Evolutionary conservation across 768 basidiomycete species (phyloP).

Genomic region (Termitomyces sp.): DNA sequence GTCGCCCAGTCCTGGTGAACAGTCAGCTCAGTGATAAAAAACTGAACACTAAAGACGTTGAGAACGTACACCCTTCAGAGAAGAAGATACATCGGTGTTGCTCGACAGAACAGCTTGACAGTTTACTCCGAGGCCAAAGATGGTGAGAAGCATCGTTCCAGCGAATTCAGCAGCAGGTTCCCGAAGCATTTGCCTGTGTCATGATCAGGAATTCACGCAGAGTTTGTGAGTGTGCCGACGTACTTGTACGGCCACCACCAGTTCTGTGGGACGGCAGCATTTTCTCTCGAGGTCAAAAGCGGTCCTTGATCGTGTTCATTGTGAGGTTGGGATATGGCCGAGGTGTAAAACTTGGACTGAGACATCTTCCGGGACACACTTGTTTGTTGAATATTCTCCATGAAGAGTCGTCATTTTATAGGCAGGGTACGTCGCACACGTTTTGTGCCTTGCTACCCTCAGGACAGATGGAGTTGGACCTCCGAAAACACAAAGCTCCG

Average conservation of each 20-base stretch:
- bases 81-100: conserved; percentile 31
- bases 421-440: neutral
- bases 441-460: neutral
- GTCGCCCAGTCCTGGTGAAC: conserved; percentile 32
- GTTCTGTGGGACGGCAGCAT: neutral
- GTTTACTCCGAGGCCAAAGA: conserved; percentile 44
- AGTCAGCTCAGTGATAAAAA: neutral
- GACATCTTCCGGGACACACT: neutral
- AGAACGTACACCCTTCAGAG: conserved; percentile 41
- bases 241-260: conserved; percentile 26
- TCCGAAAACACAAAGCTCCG: neutral
- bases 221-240: neutral
- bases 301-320: neutral
- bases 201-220: neutral
- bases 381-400: neutral
- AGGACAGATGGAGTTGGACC: too few species aligned
- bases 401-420: neutral
- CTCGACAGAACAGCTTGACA: conserved; percentile 47
- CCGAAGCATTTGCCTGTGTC: conserved; percentile 23
- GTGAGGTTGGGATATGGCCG: neutral
- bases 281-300: neutral
- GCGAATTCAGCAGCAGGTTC: conserved; percentile 47
- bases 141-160: conserved; percentile 47
- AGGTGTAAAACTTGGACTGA: conserved; percentile 1
- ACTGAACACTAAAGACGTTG: too few species aligned